phyloP scores from a whole-genome alignment of 768 basidiomycete genomes.

The Collybia nuda region DNA sequence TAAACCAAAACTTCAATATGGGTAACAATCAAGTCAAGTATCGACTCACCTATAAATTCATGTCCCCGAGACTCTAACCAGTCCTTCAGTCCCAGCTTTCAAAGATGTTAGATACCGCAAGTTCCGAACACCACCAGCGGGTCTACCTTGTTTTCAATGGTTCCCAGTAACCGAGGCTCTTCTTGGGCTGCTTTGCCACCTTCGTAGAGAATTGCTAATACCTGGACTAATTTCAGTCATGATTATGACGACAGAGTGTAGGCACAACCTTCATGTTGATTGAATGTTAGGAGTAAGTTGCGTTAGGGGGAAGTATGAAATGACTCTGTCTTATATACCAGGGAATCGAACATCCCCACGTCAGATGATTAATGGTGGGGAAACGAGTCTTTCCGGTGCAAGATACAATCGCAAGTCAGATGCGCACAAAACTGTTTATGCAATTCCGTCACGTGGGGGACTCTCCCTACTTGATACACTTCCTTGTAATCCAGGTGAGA shows the following conservation, averaged over 20 bases:
- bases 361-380: conserved; percentile 10
- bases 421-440: not conserved
- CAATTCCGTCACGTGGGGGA: conserved; percentile 13
- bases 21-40: not conserved
- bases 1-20: not conserved
- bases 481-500: conserved; percentile 2
- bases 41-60: conserved; percentile 62
- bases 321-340: conserved; percentile 5
- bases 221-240: conserved; percentile 29
- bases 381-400: conserved; percentile 7
- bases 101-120: conserved; percentile 4
- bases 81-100: conserved; percentile 69
- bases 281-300: conserved; percentile 2
- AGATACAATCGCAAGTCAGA: conserved; percentile 7
- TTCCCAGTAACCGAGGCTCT: conserved; percentile 78
- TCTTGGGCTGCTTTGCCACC: conserved; percentile 64
- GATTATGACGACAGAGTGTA: not conserved
- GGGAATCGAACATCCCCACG: not conserved
- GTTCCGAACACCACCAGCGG: not conserved
- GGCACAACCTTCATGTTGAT: conserved; percentile 42
- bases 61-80: conserved; percentile 76
- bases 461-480: not conserved
- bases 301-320: not conserved
- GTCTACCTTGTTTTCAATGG: conserved; percentile 73
- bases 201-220: conserved; percentile 74